A percentile compares a stretch with the other conserved stretches of the same genome.
phyloP scores from a whole-genome alignment of 306 rosid genomes.

The Mimosa pudica region DNA sequence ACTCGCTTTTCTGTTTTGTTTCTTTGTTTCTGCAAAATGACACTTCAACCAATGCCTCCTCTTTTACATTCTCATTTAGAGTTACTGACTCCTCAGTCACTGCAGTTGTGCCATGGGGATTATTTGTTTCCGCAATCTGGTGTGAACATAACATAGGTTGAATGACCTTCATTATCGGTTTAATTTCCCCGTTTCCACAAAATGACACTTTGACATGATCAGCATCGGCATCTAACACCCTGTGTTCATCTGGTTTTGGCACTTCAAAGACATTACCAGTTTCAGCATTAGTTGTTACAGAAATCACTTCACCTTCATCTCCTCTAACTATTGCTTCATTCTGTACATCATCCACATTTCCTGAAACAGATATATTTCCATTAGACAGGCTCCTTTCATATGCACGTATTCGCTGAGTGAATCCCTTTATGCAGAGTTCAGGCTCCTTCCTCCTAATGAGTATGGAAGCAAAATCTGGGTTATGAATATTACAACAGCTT shows the following conservation, averaged over 20 bases:
- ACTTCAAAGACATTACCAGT: constrained; percentile 18
- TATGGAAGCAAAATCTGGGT: constrained; percentile 72
- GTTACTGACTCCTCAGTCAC: constrained; percentile 39
- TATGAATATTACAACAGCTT: constrained; percentile 49
- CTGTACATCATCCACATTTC: constrained; percentile 40
- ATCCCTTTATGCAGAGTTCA: constrained; percentile 70
- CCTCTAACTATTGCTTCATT: constrained; percentile 31
- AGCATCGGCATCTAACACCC: constrained; percentile 25
- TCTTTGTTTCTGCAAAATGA: constrained; percentile 43
- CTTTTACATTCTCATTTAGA: constrained; percentile 39
- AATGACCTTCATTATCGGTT: constrained; percentile 30
- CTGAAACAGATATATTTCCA: constrained; percentile 47
- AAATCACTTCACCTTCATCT: constrained; percentile 42
- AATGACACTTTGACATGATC: not conserved
- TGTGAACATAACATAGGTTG: not conserved
- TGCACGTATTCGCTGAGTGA: constrained; percentile 86
- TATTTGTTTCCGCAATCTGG: constrained; percentile 5
- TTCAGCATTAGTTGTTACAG: constrained; percentile 27
- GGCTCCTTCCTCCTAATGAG: constrained; percentile 74
- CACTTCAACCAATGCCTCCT: constrained; percentile 32
- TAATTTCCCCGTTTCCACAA: constrained; percentile 46
- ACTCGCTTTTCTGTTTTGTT: constrained; percentile 13
- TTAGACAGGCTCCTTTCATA: constrained; percentile 63
- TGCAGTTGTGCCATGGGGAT: constrained; percentile 37
- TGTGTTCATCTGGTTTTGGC: constrained; percentile 31